A percentile compares a stretch with the other conserved stretches of the same genome.
Conservation (phyloP, 495 filamentous ascomycete species). For the Aspergillus steynii region DNA sequence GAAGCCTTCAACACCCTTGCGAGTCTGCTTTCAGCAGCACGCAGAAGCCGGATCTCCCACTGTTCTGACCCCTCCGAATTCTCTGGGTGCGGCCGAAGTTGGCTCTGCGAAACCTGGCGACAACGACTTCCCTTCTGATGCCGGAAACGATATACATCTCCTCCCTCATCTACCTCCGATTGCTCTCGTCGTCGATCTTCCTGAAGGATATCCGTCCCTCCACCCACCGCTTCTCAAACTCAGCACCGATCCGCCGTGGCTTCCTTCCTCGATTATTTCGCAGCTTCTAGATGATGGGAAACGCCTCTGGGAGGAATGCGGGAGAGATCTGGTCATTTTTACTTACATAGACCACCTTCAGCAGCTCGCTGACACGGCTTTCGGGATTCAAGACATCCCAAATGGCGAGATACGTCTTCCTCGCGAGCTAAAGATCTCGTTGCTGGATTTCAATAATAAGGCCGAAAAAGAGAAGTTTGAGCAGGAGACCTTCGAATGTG, state of each 20-base stretch:
- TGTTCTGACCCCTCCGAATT: conserved; percentile 48
- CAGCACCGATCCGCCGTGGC: conserved; percentile 67
- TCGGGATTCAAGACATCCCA: conserved; percentile 62
- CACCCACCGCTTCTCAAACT: conserved; percentile 67
- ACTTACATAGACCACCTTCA: conserved; percentile 86
- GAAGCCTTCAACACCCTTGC: conserved; percentile 64
- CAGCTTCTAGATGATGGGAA: conserved; percentile 61
- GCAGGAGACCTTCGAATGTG: conserved; percentile 84
- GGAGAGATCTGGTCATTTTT: conserved; percentile 73
- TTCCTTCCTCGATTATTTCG: conserved; percentile 57
- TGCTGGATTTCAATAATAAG: conserved; percentile 79
- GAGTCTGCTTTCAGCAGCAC: conserved; percentile 65
- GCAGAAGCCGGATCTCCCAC: conserved; percentile 39
- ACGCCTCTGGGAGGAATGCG: conserved; percentile 80
- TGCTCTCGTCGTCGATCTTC: conserved; percentile 65
- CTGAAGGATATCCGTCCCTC: conserved; percentile 71
- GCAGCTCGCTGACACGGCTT: conserved; percentile 73
- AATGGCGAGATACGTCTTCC: conserved; percentile 42
- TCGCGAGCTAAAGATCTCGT: conserved; percentile 62
- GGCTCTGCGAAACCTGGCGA: conserved; percentile 27
- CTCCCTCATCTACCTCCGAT: conserved; percentile 79
- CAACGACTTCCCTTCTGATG: conserved; percentile 15
- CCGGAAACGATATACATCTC: conserved; percentile 54
- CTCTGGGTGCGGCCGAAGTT: conserved; percentile 34
- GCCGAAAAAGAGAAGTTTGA: conserved; percentile 74